Percentiles rank a stretch among this genome's conserved stretches.
Conservation (phyloP, 176 grass and related monocot species). For the Dendrocalamus sinicus region DNA sequence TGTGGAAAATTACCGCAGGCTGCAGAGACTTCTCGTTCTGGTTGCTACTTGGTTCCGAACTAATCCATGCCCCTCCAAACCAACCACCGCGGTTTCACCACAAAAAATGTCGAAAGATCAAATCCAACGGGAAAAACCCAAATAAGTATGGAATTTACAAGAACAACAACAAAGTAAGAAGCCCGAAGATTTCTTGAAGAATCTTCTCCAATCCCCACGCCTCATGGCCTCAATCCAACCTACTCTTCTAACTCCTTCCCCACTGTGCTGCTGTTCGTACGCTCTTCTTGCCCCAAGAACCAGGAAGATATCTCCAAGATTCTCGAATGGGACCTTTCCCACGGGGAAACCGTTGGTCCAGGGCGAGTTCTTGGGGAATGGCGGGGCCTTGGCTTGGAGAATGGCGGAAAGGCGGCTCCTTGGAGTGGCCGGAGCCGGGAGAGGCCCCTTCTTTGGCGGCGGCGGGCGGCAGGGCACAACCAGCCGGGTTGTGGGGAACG, state of each 20-base stretch:
- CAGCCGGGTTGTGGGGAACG: conserved; percentile 66
- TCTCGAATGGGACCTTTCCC: conserved; percentile 32
- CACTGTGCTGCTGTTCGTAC: conserved; percentile 43
- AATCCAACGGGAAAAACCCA: background rate
- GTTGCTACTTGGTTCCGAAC: background rate
- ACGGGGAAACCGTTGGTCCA: conserved; percentile 12
- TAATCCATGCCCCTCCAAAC: background rate
- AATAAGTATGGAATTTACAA: background rate
- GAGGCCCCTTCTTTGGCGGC: conserved; percentile 75
- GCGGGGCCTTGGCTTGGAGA: conserved; percentile 39
- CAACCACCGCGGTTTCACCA: conserved; percentile 11
- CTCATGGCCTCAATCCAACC: conserved; percentile 48
- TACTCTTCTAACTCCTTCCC: conserved; percentile 16
- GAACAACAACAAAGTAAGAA: background rate
- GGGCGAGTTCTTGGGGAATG: conserved; percentile 44
- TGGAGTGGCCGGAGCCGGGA: conserved; percentile 47
- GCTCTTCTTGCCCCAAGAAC: conserved; percentile 19
- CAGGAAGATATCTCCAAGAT: conserved; percentile 15
- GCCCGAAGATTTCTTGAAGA: background rate
- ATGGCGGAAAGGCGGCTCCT: conserved; percentile 37
- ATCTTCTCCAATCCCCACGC: background rate
- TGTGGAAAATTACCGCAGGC: background rate
- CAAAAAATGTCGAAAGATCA: conserved; percentile 30
- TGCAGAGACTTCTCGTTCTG: background rate
- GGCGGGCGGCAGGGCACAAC: conserved; percentile 55